These are phyloP conservation scores for Fomitiporia mediterranea DNA, from an alignment of 1,284 basidiomycete genomes.

Conservation along the genomic window DNA sequence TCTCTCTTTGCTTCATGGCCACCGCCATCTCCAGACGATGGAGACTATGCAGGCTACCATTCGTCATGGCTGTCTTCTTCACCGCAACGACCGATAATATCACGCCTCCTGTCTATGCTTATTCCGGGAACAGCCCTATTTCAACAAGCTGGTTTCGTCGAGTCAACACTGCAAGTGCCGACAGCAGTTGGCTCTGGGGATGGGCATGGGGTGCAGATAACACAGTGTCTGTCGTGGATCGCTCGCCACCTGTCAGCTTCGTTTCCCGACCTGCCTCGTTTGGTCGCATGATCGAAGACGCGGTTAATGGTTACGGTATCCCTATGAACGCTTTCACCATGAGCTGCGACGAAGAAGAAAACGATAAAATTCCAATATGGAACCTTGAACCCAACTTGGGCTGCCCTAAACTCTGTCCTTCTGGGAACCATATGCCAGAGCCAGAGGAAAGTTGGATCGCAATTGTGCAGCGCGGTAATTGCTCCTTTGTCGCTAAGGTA, in stretches of 20 bases:
- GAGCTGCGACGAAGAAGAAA: constrained; percentile 37
- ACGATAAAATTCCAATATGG: too few relatives aligned
- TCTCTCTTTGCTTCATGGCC: neutral
- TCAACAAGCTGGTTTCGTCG: constrained; percentile 28
- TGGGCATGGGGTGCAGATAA: constrained; percentile 68
- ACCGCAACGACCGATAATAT: neutral
- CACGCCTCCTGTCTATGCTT: neutral
- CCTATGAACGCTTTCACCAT: constrained; percentile 68
- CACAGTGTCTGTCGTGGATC: constrained; percentile 74
- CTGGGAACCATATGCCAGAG: constrained; percentile 47
- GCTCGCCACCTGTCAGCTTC: constrained; percentile 59
- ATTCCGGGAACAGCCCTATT: neutral
- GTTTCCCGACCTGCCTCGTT: constrained; percentile 66
- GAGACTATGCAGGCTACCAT: neutral
- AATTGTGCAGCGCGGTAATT: constrained; percentile 79
- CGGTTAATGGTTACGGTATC: constrained; percentile 73
- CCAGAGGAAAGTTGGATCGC: constrained; percentile 76
- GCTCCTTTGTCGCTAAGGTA: constrained; percentile 83
- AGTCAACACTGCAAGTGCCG: constrained; percentile 25
- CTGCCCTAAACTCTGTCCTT: constrained; percentile 60
- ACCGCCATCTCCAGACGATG: neutral
- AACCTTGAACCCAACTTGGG: constrained; percentile 40
- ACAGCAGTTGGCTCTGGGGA: constrained; percentile 38
- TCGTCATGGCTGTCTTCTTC: neutral
- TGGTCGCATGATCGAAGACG: constrained; percentile 63